Evolutionary conservation across 2,329 filamentous ascomycete species (phyloP), one percentile per base, ranked within the genome.

Genomic region (Botrytis byssoidea): DNA sequence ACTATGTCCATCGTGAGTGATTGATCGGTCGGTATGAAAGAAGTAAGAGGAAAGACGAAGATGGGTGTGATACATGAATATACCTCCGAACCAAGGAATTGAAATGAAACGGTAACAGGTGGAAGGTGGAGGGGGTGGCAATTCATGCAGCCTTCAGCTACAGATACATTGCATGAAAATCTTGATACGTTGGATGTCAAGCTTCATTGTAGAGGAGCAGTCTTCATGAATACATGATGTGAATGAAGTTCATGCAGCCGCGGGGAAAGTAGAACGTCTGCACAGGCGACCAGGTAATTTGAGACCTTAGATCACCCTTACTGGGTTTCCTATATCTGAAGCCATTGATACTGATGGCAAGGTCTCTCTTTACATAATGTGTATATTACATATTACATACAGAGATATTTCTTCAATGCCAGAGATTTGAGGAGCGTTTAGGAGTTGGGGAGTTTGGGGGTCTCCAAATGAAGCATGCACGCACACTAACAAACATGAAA

Each of bases 231-330:
- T 72, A 61, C 51, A 72, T 42, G n/a, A 68, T 64, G 29, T 48
- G 18, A 71, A 22, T 37, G 35, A 71, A 57, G 46, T 71, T 71
- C 59, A 51, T 72, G 70, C 70, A 72, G 70, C 48, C 42, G 63
- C 48, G 63, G 63, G 40, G 48, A 42, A 40, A 68, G 51, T 29
- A 48, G 70, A 68, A 68, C 70, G 70, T 66, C 63, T 72, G 70
- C 42, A 60, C 61, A 59, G 61, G 44, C 60, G 46, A 18, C 60
- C 29, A 40, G 46, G 46, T 25, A 63, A 37, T 70, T 25, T 48
- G 40, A 44, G 48, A 37, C 57, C 51, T 55, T 51, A 32, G 32
- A 51, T 22, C 32, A 71, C 32, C 60, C n/a, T 55, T 29, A 55
- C 32, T 37, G 32, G 29, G 10, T 37, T 55, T 64, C 35, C 29